Evolutionary conservation across 495 filamentous ascomycete species (phyloP), one percentile per base, ranked within the genome.

Genomic region (Xylaria cubensis): DNA sequence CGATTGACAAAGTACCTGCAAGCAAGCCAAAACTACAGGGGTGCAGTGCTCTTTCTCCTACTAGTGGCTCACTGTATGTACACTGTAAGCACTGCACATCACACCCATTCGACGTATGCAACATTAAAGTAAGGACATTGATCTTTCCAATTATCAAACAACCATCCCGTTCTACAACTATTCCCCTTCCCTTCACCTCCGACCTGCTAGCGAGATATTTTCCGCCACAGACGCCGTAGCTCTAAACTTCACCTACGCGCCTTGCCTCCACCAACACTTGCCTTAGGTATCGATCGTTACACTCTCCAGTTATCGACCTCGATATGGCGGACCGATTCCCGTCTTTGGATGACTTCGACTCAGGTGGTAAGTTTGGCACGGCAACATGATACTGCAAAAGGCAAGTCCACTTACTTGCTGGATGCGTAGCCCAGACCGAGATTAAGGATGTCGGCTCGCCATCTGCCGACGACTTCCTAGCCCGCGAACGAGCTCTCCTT

Each of bases 241-340:
- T 48, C 26, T 42, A 29, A 1, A 10, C 7, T 34, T 29, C 36
- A 19, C 48, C 7, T 8, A 13, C 59, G 48, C 46, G 6, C 58
- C 24, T 50, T 39, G 41, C 41, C 42, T 64, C 32, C 58, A 55
- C 39, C n/a, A 1, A 63, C 55, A 53, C 36, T 12, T 48, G 53
- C 46, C 39, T 44, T 48, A 41, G 53, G 24, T 26, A 44, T 58
- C 56, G 72, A 44, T 53, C 56, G 71, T 62, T 13, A 34, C n/a
- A 65, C 12, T 59, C 46, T 19, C 41, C 55, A 74, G 72, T 26
- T 42, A 58, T 59, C 46, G 51, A 61, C 42, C 26, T 72, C 78
- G 79, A 78, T 59, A 99, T 99, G 96, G 95, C 96, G 26, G 94
- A 98, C 84, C 87, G 95, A 79, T 99, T 99, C 83, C 96, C 96